Percentiles rank a stretch among this genome's conserved stretches.
Conservation (phyloP, 805 yeast genomes). For the Saturnispora saitoi region DNA sequence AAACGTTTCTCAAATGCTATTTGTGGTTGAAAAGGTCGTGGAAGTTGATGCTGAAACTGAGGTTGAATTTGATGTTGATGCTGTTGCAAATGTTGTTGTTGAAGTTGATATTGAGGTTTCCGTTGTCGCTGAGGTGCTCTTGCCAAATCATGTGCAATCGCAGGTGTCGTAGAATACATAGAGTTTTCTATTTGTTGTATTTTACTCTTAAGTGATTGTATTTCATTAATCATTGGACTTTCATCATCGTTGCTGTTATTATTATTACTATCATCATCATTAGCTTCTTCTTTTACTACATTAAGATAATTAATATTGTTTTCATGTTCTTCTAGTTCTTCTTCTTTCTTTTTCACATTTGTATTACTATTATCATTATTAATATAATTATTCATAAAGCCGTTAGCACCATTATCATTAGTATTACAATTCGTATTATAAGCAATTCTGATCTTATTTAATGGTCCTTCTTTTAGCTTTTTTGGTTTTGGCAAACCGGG, state of each 20-base stretch:
- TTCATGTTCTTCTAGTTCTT: background rate
- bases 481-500: background rate
- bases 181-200: constrained; percentile 40
- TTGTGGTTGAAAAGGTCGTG: background rate
- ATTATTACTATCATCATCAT: background rate
- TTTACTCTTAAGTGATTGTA: constrained; percentile 33
- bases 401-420: background rate
- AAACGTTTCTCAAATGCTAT: background rate
- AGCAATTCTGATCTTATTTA: too few species aligned
- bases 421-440: background rate
- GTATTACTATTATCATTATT: background rate
- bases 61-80: too few species aligned
- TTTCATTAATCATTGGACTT: constrained; percentile 18
- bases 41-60: background rate
- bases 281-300: background rate
- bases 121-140: background rate
- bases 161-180: constrained; percentile 12
- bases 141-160: background rate
- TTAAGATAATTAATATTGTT: too few species aligned
- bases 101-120: too few species aligned
- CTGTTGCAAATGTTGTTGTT: too few species aligned
- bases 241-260: background rate
- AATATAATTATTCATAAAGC: background rate
- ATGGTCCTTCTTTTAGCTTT: background rate
- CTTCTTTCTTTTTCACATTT: background rate